Percentiles rank a stretch among this genome's conserved stretches.
Conservation (phyloP, 2,329 filamentous ascomycete genomes). For the Hypoxylon sp. region DNA sequence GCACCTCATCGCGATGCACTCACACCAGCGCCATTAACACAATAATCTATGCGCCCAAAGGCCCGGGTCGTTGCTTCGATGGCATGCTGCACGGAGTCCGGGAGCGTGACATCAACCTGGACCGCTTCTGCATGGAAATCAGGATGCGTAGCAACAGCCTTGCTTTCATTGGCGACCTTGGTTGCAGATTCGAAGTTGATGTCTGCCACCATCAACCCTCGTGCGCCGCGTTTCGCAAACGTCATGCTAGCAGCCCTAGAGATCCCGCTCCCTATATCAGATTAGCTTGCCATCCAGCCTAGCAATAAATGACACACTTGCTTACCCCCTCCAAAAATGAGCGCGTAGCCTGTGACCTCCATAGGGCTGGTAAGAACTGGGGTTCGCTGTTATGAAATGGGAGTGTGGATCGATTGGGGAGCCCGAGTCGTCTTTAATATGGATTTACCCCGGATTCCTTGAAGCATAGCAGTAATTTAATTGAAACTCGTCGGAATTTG, state of each 20-base stretch:
- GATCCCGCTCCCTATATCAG: constrained; percentile 27
- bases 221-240: constrained; percentile 35
- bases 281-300: constrained; percentile 1
- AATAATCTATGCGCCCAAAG: constrained; percentile 47
- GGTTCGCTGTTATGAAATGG: background rate
- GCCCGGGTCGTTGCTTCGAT: constrained; percentile 9
- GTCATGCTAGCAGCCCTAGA: constrained; percentile 21
- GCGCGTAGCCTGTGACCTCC: constrained; percentile 7
- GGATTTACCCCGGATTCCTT: background rate
- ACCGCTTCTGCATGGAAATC: constrained; percentile 36
- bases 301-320: background rate
- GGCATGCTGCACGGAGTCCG: constrained; percentile 35
- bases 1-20: background rate
- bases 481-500: too few relatives aligned
- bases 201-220: constrained; percentile 42
- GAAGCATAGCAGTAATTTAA: background rate
- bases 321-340: constrained; percentile 27
- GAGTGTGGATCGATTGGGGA: background rate
- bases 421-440: background rate
- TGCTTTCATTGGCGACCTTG: constrained; percentile 17
- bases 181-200: constrained; percentile 40
- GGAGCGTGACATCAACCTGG: constrained; percentile 31
- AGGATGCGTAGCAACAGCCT: constrained; percentile 12
- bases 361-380: background rate
- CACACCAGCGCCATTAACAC: constrained; percentile 42